Evolutionary conservation across 2,329 filamentous ascomycete genomes (phyloP).

Genomic region (Venturia effusa): DNA sequence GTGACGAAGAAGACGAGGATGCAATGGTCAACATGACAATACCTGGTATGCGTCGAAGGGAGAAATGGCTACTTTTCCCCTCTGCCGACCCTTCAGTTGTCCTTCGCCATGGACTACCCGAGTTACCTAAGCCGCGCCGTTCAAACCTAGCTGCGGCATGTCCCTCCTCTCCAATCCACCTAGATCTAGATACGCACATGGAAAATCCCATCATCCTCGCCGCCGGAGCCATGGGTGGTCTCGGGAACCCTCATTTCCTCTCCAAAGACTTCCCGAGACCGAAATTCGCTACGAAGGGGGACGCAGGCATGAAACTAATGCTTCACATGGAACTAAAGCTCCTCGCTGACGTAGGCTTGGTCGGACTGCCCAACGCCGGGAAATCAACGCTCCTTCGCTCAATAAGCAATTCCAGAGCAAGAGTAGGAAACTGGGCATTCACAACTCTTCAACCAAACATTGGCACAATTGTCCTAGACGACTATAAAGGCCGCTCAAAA

Average conservation of each 20-base stretch:
- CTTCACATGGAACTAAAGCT: conserved; percentile 89
- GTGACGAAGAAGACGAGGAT: conserved; percentile 13
- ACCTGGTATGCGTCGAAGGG: conserved; percentile 23
- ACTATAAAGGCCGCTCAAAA: conserved; percentile 64
- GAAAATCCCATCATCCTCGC: conserved; percentile 75
- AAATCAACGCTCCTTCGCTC: conserved; percentile 88
- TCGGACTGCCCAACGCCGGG: conserved; percentile 90
- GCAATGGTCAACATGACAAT: background rate
- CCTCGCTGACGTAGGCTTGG: conserved; percentile 86
- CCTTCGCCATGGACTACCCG: conserved; percentile 46
- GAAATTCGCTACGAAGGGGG: conserved; percentile 80
- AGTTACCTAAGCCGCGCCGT: conserved; percentile 43
- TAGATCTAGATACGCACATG: conserved; percentile 56
- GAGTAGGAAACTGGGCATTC: conserved; percentile 92
- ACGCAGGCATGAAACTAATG: conserved; percentile 64
- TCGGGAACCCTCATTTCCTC: conserved; percentile 90
- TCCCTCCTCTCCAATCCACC: conserved; percentile 56
- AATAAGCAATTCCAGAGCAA: conserved; percentile 76
- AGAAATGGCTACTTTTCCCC: conserved; percentile 82
- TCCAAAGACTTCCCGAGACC: conserved; percentile 65
- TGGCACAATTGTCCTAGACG: conserved; percentile 86
- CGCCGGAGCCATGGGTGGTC: conserved; percentile 75
- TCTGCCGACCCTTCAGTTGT: conserved; percentile 58
- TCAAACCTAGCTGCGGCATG: conserved; percentile 54
- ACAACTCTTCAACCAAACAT: conserved; percentile 93